A percentile compares a stretch with the other conserved stretches of the same genome.
These are phyloP conservation scores for Sechiopsis laciniata DNA, from an alignment of 306 rosid species.

Conservation along the genomic window DNA sequence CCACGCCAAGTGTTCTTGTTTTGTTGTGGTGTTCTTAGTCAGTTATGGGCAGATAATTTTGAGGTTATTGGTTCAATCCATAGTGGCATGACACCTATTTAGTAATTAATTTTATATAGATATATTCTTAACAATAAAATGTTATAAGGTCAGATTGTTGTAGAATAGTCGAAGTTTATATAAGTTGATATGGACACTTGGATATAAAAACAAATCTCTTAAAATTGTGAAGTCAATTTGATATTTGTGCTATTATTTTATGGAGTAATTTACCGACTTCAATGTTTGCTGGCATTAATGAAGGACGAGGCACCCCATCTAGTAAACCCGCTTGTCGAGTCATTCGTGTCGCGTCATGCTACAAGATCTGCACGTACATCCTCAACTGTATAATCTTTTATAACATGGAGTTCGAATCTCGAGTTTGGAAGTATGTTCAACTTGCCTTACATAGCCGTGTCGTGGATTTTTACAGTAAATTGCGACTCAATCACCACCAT, in stretches of 20 bases:
- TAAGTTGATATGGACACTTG: too few relatives aligned
- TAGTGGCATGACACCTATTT: too few relatives aligned
- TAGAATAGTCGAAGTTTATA: too few relatives aligned
- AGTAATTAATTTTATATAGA: too few relatives aligned
- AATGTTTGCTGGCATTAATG: constrained; percentile 21
- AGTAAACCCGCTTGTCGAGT: constrained; percentile 80
- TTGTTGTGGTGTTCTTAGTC: neutral
- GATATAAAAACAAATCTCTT: too few relatives aligned
- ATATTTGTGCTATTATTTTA: neutral
- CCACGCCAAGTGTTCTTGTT: neutral
- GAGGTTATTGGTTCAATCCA: too few relatives aligned
- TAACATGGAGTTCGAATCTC: neutral
- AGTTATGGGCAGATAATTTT: neutral
- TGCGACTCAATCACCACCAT: neutral
- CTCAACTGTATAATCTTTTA: constrained; percentile 27
- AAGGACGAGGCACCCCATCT: constrained; percentile 95
- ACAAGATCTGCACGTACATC: constrained; percentile 31
- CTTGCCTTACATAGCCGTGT: neutral
- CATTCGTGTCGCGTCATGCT: constrained; percentile 87
- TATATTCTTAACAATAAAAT: too few relatives aligned
- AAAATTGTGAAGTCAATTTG: neutral
- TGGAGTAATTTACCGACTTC: neutral
- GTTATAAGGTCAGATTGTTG: too few relatives aligned
- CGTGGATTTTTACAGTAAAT: neutral
- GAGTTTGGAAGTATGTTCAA: neutral